phyloP scores from a whole-genome alignment of 2,329 filamentous ascomycete species.

The Diaporthe caulivora region DNA sequence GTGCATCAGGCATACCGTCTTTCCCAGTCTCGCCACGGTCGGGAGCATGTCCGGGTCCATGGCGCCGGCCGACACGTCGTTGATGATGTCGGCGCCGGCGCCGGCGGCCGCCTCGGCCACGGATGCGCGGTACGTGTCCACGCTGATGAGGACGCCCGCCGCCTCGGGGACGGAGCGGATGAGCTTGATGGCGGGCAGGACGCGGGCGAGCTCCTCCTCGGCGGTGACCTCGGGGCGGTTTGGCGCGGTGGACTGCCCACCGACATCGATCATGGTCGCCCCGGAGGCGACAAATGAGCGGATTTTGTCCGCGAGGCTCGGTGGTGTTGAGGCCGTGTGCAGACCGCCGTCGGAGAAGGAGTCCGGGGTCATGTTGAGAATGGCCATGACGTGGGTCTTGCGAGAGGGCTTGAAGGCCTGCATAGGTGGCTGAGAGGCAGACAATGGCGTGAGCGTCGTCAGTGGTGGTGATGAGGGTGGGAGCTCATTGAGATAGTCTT shows the following conservation, averaged over 20 bases:
- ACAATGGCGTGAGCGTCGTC: conserved; percentile 71
- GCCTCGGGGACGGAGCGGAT: conserved; percentile 77
- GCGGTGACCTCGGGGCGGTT: conserved; percentile 75
- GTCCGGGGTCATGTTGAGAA: conserved; percentile 94
- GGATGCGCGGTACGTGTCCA: conserved; percentile 91
- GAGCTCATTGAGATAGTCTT: conserved; percentile 73
- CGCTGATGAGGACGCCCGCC: conserved; percentile 77
- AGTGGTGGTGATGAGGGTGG: conserved; percentile 61
- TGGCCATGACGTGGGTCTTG: conserved; percentile 88
- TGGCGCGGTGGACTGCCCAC: conserved; percentile 92
- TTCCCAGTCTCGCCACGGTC: conserved; percentile 81
- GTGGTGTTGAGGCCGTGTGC: conserved; percentile 58
- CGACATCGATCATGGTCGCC: conserved; percentile 89
- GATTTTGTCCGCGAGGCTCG: conserved; percentile 68
- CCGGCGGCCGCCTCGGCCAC: conserved; percentile 83
- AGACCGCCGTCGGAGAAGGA: conserved; percentile 94
- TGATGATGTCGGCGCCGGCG: conserved; percentile 91
- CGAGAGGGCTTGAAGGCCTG: conserved; percentile 69
- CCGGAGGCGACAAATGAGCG: conserved; percentile 74
- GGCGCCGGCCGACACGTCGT: conserved; percentile 88
- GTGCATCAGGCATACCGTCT: conserved; percentile 88
- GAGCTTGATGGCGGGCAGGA: conserved; percentile 82
- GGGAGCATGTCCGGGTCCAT: conserved; percentile 86
- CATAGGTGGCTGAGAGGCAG: conserved; percentile 63
- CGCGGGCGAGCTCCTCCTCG: conserved; percentile 80